Evolutionary conservation across 1,139 yeast genomes (phyloP), one percentile per base, ranked within the genome.

Genomic region (Zygotorulaspora mrakii): DNA sequence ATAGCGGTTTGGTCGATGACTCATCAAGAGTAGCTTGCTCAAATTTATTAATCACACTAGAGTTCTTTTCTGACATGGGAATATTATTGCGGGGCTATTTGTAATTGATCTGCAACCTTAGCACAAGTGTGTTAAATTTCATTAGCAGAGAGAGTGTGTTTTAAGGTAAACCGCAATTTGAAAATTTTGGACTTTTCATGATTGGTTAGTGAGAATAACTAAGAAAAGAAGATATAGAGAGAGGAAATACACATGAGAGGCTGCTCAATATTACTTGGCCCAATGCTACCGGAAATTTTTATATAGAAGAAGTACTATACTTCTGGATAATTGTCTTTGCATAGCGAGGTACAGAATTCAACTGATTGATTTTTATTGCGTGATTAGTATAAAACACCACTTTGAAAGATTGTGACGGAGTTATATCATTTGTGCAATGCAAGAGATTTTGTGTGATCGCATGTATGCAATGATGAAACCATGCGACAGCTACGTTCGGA

Each of bases 401-500:
- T 32, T 47, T 43, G 29, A 51, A 55, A 2, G 53, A 32, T 17
- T 51, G 52, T 14, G 52, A 43, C 12, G 17, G 21, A 8, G 37
- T 10, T 3, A 25, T 10, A 9, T 35, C 17, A 11, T 33, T 36
- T 17, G 44, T 11, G 20, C 40, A 40, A 6, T 24, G 23, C n/a
- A 34, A 41, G 3, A 55, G 41, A n/a, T 52, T 36, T 11, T 47
- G 39, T 10, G 47, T 39, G 3, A 55, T 50, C 1, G 53, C 36
- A 11, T 42, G 31, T 6, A 57, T 33, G 32, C 55, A 46, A 37
- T 53, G 50, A 4, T 46, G 47, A 11, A 47, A 46, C 63, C 64
- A 59, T 33, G 55, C 53, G 3, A 46, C 49, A 1, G 62, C 57
- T 10, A 59, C 35, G 27, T 48, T 45, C 3, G 59, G 53, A 34